Evolutionary conservation across 495 filamentous ascomycete genomes (phyloP), one percentile per base, ranked within the genome.

Genomic region (Endocarpon pusillum): DNA sequence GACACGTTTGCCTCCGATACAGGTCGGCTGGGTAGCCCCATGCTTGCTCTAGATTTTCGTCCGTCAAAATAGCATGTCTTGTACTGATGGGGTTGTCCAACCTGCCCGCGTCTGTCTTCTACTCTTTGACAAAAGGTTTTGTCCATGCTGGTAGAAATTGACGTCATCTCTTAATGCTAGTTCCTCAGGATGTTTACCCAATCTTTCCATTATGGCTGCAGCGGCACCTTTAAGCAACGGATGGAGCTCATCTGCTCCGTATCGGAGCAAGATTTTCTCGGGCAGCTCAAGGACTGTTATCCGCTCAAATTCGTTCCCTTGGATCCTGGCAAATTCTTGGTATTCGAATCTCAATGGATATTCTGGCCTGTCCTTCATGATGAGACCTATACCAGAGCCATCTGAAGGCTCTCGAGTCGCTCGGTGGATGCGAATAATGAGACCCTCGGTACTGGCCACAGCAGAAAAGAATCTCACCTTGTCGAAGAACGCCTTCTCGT

Each of bases 381-480:
- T 23, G 0, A 23, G 5, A n/a, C n/a, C n/a, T n/a, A n/a, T n/a
- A n/a, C n/a, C n/a, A n/a, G n/a, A n/a, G 5, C 4, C 14, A 26
- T 16, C 5, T 26, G n/a, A 10, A 23, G 16, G 16, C 11, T 0
- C 15, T 8, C 21, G 11, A 3, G 21, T 21, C 12, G 33, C 33
- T 16, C 33, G 33, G 24, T 35, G 33, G 14, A 35, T 23, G 10
- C 33, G 33, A 24, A 35, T 23, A 3, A 19, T 35, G 24, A 35
- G 16, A 5, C 33, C 33, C 17, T 26, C 21, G 8, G 16, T 21
- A 16, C 16, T 19, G 15, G 19, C 33, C 11, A 21, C 21, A 10
- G 31, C 37, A 15, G 37, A 39, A 23, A 39, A 39, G 20, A 39
- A 21, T 20, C 37, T 33, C 11, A 39, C 37, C 10, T 18, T 33